Evolutionary conservation across 2,329 filamentous ascomycete species (phyloP), one percentile per base, ranked within the genome.

Genomic region (Tolypocladium cylindrosporum): DNA sequence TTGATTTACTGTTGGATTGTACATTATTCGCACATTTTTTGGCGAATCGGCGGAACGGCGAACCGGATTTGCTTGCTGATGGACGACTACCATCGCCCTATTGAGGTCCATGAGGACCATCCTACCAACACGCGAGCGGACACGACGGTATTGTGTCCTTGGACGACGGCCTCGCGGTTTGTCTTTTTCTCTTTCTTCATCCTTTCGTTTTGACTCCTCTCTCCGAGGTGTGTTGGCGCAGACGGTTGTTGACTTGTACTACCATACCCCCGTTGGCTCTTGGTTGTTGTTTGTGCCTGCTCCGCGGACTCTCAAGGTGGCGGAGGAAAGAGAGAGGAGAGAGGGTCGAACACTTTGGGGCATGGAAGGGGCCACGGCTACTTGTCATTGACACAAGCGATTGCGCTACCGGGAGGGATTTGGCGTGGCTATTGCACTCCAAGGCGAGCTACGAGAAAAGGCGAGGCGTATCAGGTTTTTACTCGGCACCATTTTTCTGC

Each of bases 1-100:
- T 63, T 65, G 61, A 59, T 69, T 69, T 58, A 63, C 56, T 69
- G 67, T 74, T 73, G 71, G 71, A 74, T 73, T 74, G 72, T 74
- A 74, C 67, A 74, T 69, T 74, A 73, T 71, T 72, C 71, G 71
- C 70, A 65, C 64, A 63, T 66, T 60, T 52, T 27, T 65, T 65
- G 66, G 72, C 72, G 72, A 71, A 72, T 68, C 62, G 69, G 67
- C 63, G 67, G 65, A 67, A 65, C 59, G 67, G 70, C 70, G 67
- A 71, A 67, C 62, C 60, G 66, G 69, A 64, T 57, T 64, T 66
- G 63, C 67, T 64, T 67, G 66, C 66, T 67, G 63, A 68, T 65
- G 69, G 65, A 66, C 57, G 57, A 66, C 62, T 59, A 66, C 31
- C 48, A 37, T 52, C 48, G 31, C 19, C 19, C 48, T n/a, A 36